Conservation (phyloP, 805 yeast genomes). For the Monosporozyma aerobia region DNA sequence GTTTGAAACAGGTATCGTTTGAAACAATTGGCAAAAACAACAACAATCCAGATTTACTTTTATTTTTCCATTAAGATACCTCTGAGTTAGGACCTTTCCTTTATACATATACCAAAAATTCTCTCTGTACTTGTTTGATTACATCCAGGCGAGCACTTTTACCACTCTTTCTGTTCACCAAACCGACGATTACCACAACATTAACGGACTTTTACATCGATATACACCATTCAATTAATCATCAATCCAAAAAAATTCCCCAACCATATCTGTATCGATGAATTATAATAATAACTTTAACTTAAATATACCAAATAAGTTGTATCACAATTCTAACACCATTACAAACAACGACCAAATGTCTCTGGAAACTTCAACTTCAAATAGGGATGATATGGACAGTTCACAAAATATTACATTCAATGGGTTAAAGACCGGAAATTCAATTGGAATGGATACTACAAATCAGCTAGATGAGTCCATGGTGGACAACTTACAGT, state of each 20-base stretch:
- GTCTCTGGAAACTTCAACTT: not conserved
- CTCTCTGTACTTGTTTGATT: not conserved
- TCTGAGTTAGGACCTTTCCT: not conserved
- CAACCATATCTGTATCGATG: not conserved
- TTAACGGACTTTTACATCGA: not conserved
- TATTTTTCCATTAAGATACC: not conserved
- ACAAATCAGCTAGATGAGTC: not conserved
- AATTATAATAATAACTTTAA: not conserved
- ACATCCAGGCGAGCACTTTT: not conserved
- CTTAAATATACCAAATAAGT: not conserved
- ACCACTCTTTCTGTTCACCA: not conserved
- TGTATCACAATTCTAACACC: not conserved
- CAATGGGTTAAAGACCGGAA: not conserved
- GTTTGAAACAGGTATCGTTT: not conserved
- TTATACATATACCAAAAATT: not conserved
- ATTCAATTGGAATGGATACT: not conserved
- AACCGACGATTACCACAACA: not conserved
- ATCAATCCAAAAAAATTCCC: not conserved
- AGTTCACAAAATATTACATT: not conserved
- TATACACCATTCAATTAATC: not conserved
- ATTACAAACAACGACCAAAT: not conserved
- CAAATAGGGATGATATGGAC: conserved; percentile 3
- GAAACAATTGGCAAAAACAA: not conserved
- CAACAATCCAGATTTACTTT: not conserved
- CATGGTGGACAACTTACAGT: not conserved